Evolutionary conservation across 768 basidiomycete species (phyloP), one percentile per base, ranked within the genome.

Genomic region (Mycena latifolia): DNA sequence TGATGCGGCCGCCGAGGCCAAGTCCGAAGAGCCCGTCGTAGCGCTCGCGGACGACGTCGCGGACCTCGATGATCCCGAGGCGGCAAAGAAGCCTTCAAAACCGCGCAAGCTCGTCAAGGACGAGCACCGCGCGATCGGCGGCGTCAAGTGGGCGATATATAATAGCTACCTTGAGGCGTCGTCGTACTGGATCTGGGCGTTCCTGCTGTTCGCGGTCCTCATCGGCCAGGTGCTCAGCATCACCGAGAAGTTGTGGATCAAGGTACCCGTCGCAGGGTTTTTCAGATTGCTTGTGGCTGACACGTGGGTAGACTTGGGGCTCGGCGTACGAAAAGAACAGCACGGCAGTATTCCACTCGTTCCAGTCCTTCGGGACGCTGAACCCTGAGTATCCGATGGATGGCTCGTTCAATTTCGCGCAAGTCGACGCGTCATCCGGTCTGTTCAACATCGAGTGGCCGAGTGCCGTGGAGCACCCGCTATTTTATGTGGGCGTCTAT

Each of bases 81-180:
- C 71, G 25, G 76, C 74, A 25, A 77, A 73, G 24, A 25, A 10
- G 25, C 71, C 69, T 11, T 92, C 88, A 77, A 91, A 88, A 67
- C 90, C 92, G 0, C 79, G 89, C 29, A 92, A 93, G 71, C 77
- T 95, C 14, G 77, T 95, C 61, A 89, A 94, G 73, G 94, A 95
- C 52, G 94, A 96, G 73, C 90, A 93, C 63, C 76, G 94, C 47
- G 92, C 92, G 66, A 84, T 84, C 2, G 95, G 95, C 0, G 88
- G 90, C 39, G 94, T 96, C 31, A 93, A 93, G 72, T 94, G 92
- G 91, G 77, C 79, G 1, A 83, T 90, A 33, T 90, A 90, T 63
- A 85, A 88, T 15, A 80, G 86, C 8, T 93, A 96, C 72, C 73
- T 95, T 63, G 83, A 87, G 74, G 91, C 89, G 20, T 90, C 91